Percentiles rank a stretch among this genome's conserved stretches.
These are phyloP conservation scores for Quercus ilex DNA, from an alignment of 306 rosid species.

Conservation along the genomic window DNA sequence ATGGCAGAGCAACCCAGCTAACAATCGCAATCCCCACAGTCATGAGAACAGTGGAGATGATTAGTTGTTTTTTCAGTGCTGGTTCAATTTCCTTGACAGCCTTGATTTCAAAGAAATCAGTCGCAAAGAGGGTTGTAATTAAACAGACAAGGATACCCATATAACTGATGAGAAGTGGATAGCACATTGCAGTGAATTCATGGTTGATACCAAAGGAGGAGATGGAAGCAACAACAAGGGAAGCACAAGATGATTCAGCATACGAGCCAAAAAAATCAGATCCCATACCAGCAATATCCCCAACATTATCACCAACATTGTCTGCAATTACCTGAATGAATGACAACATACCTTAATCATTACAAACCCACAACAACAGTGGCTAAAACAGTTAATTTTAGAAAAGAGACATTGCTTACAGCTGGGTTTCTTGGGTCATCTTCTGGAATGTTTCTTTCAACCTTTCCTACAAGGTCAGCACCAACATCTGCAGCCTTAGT, in stretches of 20 bases:
- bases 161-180: constrained; percentile 73
- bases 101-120: constrained; percentile 80
- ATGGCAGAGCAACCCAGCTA: constrained; percentile 71
- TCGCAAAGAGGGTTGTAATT: constrained; percentile 77
- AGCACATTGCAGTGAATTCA: constrained; percentile 69
- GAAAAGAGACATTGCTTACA: constrained; percentile 39
- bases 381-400: background rate
- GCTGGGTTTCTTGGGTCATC: constrained; percentile 91
- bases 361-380: background rate
- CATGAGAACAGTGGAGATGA: constrained; percentile 73
- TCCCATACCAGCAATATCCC: constrained; percentile 87
- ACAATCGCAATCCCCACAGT: constrained; percentile 67
- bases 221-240: constrained; percentile 83
- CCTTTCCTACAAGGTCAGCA: constrained; percentile 78
- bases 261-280: constrained; percentile 84
- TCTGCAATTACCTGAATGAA: constrained; percentile 76
- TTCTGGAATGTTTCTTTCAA: constrained; percentile 77
- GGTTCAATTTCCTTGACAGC: constrained; percentile 83
- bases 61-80: constrained; percentile 69
- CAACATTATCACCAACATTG: constrained; percentile 86
- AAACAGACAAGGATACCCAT: constrained; percentile 68
- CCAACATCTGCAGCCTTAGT: constrained; percentile 92
- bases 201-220: constrained; percentile 78
- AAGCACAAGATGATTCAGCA: constrained; percentile 86
- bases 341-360: background rate